Evolutionary conservation across 306 rosid genomes (phyloP).

Genomic region (Prunus mongolica): DNA sequence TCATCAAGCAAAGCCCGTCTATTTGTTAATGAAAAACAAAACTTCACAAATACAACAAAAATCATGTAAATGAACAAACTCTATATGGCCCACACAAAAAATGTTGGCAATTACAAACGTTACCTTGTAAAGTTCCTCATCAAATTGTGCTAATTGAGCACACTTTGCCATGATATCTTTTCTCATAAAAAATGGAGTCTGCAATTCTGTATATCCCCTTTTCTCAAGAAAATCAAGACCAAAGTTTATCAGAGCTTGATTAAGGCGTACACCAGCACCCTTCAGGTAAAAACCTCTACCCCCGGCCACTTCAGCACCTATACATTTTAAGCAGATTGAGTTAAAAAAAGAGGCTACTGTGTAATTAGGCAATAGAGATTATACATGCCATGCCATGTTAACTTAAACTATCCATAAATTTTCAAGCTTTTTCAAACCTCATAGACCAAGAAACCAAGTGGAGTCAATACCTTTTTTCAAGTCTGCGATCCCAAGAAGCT

Average conservation of each 20-base stretch:
- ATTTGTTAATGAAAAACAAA: background rate
- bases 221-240: conserved; percentile 81
- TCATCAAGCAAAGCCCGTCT: background rate
- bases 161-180: conserved; percentile 90
- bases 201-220: conserved; percentile 66
- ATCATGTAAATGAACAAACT: background rate
- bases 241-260: conserved; percentile 88
- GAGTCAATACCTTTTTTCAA: conserved; percentile 53
- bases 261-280: conserved; percentile 90
- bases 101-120: conserved; percentile 10
- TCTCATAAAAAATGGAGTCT: conserved; percentile 96
- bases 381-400: background rate
- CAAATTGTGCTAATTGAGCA: conserved; percentile 95
- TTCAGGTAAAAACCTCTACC: conserved; percentile 94
- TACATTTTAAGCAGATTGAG: conserved; percentile 21
- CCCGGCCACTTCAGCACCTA: conserved; percentile 92
- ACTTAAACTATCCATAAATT: background rate
- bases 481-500: conserved; percentile 75
- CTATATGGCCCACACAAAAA: background rate
- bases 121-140: conserved; percentile 97
- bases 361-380: background rate
- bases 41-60: background rate
- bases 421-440: background rate
- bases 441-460: background rate
- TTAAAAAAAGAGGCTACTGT: conserved; percentile 12